These are phyloP conservation scores for Eucalyptus polybractea DNA, from an alignment of 345 rosid species.

Conservation along the genomic window DNA sequence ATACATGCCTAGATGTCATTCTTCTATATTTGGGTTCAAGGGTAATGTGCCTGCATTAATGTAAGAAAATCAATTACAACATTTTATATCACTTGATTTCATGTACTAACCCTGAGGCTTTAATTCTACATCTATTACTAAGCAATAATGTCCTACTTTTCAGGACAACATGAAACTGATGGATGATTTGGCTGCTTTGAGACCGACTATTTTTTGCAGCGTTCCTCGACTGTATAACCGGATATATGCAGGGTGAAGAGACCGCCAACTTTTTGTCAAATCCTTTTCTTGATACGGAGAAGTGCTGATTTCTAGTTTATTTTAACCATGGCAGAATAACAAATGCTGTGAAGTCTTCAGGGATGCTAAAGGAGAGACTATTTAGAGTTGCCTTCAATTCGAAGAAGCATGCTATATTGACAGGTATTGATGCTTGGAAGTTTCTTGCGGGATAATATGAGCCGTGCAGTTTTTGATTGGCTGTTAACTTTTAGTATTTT, in stretches of 20 bases:
- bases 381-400: slow-evolving; percentile 74
- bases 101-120: neutral
- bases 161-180: slow-evolving; percentile 79
- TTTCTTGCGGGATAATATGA: neutral
- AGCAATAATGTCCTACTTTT: neutral
- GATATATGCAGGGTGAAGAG: slow-evolving; percentile 65
- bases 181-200: slow-evolving; percentile 75
- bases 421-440: slow-evolving; percentile 26
- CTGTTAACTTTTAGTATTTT: neutral
- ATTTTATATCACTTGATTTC: neutral
- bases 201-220: slow-evolving; percentile 83
- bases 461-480: neutral
- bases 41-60: neutral
- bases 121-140: neutral
- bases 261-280: neutral
- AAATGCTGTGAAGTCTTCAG: slow-evolving; percentile 67
- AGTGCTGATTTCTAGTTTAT: neutral
- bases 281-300: neutral
- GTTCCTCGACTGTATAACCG: slow-evolving; percentile 90
- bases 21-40: neutral
- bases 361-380: slow-evolving; percentile 53
- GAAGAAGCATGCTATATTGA: slow-evolving; percentile 69
- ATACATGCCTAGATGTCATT: neutral
- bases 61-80: neutral
- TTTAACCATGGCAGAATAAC: slow-evolving; percentile 32